A percentile compares a stretch with the other conserved stretches of the same genome.
Evolutionary conservation across 345 rosid genomes (phyloP).

Genomic region (Eutrema japonicum): DNA sequence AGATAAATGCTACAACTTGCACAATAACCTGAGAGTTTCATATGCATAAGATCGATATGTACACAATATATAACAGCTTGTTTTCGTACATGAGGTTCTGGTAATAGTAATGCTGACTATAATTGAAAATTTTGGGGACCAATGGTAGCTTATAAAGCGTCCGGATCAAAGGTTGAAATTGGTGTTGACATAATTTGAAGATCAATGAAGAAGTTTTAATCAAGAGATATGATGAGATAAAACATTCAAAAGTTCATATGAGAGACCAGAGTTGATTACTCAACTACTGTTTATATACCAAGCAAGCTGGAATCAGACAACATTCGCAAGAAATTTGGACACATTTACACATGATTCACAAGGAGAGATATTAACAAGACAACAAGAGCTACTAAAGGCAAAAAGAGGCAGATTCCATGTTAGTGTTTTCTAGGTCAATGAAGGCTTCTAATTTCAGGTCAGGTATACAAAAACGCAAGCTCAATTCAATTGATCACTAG

Average conservation of each 20-base stretch:
- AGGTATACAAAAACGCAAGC: conserved; percentile 1
- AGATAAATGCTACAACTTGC: background rate
- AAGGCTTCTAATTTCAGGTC: background rate
- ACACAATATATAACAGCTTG: background rate
- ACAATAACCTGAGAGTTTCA: background rate
- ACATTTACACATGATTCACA: conserved; percentile 2
- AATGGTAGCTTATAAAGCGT: background rate
- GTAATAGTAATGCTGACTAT: conserved; percentile 2
- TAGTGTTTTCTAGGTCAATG: background rate
- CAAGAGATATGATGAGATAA: conserved; percentile 14
- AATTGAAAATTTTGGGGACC: background rate
- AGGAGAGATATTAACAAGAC: background rate
- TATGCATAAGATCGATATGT: background rate
- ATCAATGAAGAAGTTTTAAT: conserved; percentile 4
- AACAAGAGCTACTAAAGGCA: background rate
- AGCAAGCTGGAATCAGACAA: background rate
- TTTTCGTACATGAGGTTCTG: background rate
- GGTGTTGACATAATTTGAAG: background rate
- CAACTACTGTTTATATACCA: conserved; percentile 5
- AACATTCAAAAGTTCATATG: background rate
- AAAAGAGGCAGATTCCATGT: background rate
- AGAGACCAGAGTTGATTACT: background rate
- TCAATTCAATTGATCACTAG: background rate
- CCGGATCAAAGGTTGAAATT: background rate
- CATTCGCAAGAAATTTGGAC: background rate